A percentile compares a stretch with the other conserved stretches of the same genome.
Conservation (phyloP, 352 stramenopile species). For the Phytophthora sansomeana region DNA sequence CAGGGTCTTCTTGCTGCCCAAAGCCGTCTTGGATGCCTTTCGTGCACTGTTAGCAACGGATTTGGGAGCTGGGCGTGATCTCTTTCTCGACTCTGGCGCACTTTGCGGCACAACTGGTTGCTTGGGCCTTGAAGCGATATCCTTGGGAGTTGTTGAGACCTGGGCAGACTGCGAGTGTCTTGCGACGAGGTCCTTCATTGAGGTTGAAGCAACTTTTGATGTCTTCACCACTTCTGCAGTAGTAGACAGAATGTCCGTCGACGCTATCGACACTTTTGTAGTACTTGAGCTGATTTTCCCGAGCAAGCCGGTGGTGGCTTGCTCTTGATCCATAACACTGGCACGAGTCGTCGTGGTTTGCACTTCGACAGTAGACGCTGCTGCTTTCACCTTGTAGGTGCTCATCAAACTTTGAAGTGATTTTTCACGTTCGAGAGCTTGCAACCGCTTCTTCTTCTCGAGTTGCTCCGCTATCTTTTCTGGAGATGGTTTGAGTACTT, state of each 20-base stretch:
- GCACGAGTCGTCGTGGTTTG: conserved; percentile 13
- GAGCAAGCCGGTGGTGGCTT: background rate
- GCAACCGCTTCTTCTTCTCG: conserved; percentile 33
- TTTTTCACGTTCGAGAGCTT: conserved; percentile 30
- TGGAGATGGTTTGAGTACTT: conserved; percentile 11
- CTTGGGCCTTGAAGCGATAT: background rate
- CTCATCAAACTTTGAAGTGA: conserved; percentile 34
- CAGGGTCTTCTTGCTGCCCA: conserved; percentile 36
- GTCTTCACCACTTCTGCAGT: conserved; percentile 18
- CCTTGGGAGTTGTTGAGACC: conserved; percentile 6
- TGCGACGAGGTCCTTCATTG: conserved; percentile 48
- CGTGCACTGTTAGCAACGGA: conserved; percentile 17
- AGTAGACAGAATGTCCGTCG: conserved; percentile 17
- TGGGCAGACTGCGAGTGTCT: conserved; percentile 34
- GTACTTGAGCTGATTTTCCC: conserved; percentile 21
- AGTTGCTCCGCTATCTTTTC: conserved; percentile 24
- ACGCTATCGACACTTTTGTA: background rate
- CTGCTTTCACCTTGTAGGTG: conserved; percentile 23
- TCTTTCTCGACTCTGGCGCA: conserved; percentile 34
- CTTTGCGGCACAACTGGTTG: conserved; percentile 17
- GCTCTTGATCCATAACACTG: background rate
- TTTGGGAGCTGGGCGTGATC: conserved; percentile 21
- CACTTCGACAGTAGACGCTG: conserved; percentile 1
- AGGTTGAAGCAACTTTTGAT: conserved; percentile 32
- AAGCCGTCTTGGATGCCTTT: conserved; percentile 22